These are phyloP conservation scores for Colletotrichum sp. DNA, from an alignment of 2,329 filamentous ascomycete species.

Conservation along the genomic window DNA sequence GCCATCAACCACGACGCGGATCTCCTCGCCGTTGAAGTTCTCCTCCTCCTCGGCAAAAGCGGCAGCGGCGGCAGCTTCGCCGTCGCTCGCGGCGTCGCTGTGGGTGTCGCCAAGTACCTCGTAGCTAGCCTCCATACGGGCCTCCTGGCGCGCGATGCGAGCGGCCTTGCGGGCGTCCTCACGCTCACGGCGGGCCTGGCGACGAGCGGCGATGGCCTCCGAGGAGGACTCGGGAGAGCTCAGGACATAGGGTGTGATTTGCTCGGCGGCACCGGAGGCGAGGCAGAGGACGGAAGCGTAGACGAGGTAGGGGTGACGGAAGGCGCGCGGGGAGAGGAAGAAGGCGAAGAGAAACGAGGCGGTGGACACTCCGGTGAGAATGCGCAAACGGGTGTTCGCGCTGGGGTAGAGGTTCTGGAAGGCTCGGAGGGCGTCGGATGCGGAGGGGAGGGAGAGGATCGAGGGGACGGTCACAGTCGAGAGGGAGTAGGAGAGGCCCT, in stretches of 20 bases:
- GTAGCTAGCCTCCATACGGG: conserved; percentile 73
- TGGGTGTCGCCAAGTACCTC: conserved; percentile 67
- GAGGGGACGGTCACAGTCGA: conserved; percentile 79
- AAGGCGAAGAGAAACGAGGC: conserved; percentile 80
- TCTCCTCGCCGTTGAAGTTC: conserved; percentile 65
- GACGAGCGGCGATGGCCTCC: conserved; percentile 26
- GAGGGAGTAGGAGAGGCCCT: conserved; percentile 91
- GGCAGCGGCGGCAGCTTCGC: conserved; percentile 44
- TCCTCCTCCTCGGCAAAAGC: conserved; percentile 46
- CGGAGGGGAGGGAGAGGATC: conserved; percentile 80
- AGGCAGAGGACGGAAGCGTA: conserved; percentile 78
- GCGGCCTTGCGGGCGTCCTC: conserved; percentile 28
- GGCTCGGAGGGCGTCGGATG: conserved; percentile 71
- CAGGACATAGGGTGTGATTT: conserved; percentile 50
- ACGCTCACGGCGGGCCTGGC: conserved; percentile 29
- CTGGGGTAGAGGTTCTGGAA: conserved; percentile 70
- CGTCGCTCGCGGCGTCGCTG: conserved; percentile 51
- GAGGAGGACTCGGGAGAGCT: conserved; percentile 29
- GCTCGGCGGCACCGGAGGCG: conserved; percentile 61
- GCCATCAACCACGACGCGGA: conserved; percentile 59
- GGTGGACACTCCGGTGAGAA: conserved; percentile 72
- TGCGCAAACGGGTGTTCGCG: conserved; percentile 68
- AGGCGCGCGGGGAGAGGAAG: conserved; percentile 72
- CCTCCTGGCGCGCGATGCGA: conserved; percentile 31
- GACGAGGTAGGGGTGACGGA: conserved; percentile 86